These are phyloP conservation scores for Podila minutissima DNA, from an alignment of 192 early-diverging fungal genomes.

Conservation along the genomic window DNA sequence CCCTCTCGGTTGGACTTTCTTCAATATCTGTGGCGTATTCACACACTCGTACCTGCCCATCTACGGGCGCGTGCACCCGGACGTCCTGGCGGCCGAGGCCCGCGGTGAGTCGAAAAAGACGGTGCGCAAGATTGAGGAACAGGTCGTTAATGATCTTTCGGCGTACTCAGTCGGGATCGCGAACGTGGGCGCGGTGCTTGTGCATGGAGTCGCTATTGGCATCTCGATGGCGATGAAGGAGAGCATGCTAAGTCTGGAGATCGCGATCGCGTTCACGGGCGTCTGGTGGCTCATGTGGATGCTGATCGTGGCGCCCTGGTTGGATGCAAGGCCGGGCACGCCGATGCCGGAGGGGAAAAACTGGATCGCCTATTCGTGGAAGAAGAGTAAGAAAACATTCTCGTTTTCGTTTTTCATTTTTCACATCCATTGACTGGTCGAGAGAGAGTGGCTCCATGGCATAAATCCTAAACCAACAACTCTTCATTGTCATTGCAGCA, in stretches of 20 bases:
- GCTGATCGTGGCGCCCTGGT: slow-evolving; percentile 22
- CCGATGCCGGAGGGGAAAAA: slow-evolving; percentile 54
- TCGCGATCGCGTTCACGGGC: slow-evolving; percentile 47
- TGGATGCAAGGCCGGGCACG: slow-evolving; percentile 42
- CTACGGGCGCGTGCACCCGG: slow-evolving; percentile 28
- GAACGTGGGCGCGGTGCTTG: slow-evolving; percentile 7
- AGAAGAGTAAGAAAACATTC: slow-evolving; percentile 2
- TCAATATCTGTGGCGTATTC: slow-evolving; percentile 41
- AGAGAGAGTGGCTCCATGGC: not conserved
- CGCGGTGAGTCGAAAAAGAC: not conserved
- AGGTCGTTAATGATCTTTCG: slow-evolving; percentile 33
- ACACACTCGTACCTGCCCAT: slow-evolving; percentile 52
- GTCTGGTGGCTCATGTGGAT: slow-evolving; percentile 57
- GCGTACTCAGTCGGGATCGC: slow-evolving; percentile 10
- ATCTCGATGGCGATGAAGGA: slow-evolving; percentile 11
- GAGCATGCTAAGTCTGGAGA: slow-evolving; percentile 24
- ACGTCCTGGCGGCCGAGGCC: slow-evolving; percentile 13
- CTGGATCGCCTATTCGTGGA: slow-evolving; percentile 42
- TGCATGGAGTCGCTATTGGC: slow-evolving; percentile 7
- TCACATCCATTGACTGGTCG: not conserved
- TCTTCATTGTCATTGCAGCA: slow-evolving; percentile 8
- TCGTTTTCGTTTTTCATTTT: not conserved
- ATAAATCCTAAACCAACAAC: not conserved
- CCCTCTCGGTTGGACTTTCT: slow-evolving; percentile 22
- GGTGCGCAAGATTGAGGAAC: slow-evolving; percentile 7